Base-by-base conservation (phyloP, 2,329 filamentous ascomycete genomes). In the Verticillium albo-atrum region DNA sequence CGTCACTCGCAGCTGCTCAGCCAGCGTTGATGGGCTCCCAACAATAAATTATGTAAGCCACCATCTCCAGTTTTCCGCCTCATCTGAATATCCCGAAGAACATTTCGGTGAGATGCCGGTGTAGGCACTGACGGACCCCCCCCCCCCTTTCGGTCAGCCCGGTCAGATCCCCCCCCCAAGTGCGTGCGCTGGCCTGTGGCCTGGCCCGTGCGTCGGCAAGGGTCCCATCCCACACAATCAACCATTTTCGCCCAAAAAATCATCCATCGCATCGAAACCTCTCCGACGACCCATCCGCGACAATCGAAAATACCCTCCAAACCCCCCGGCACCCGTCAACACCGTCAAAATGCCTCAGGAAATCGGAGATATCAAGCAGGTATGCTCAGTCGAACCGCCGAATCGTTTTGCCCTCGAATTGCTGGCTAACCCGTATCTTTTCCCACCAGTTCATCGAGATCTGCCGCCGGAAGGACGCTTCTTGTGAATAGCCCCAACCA, bases 391-490 rank as follows among this genome's bases (percentile, higher is more conserved):
- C 30, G 35, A 66, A 55, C 55, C 34, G 51, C 59, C 50, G 55
- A 26, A 15, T 55, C 32, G 53, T 54, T 51, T n/a, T 35, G 17
- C 20, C 2, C 50, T 35, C 9, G 32, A 25, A 59, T 2, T 7
- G 27, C 32, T 28, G 34, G 42, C 73, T 77, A 65, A 75, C 69
- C 37, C 20, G 20, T 25, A 34, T 32, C 12, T 17, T 60, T 60
- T 25, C 78, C n/a, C n/a, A n/a, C n/a, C 79, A 97, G 87, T 99
- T 99, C 91, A 96, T 99, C 81, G 95, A 98, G 90, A 97, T 99
- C 88, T 97, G 91, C 89, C 90, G 94, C 82, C 91, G 95, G 80
- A 96, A 97, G 87, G 96, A 99, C 89, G 95, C 95, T 79, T 96
- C 91, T 78, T 97, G 95, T 99, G 91, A 75, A 92, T 93, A 50